Percentiles rank a stretch among this genome's conserved stretches.
Conservation (phyloP, 169 alveolate genomes). For the Theileria luwenshuni region DNA sequence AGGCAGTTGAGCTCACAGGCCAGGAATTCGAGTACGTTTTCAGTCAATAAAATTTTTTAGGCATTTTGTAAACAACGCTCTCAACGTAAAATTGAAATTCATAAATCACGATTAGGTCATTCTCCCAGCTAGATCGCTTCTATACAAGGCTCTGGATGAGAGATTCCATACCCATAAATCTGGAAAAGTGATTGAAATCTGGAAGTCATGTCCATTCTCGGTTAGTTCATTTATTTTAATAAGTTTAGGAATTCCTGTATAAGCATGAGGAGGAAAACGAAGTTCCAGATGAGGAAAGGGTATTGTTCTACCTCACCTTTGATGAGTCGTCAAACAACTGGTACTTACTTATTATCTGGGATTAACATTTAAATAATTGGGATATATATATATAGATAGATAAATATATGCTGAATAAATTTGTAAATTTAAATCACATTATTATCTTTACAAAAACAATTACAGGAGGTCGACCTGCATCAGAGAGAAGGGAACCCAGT, state of each 20-base stretch:
- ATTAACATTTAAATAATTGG: too few relatives aligned
- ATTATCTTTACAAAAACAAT: too few relatives aligned
- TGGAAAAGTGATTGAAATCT: slow-evolving; percentile 72
- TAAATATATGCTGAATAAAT: too few relatives aligned
- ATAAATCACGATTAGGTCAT: slow-evolving; percentile 60
- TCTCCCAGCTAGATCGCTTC: slow-evolving; percentile 61
- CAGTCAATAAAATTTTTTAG: neutral
- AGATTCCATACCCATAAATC: slow-evolving; percentile 74
- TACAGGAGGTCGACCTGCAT: slow-evolving; percentile 66
- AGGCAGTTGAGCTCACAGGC: slow-evolving; percentile 53
- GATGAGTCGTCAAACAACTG: slow-evolving; percentile 56
- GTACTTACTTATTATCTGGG: slow-evolving; percentile 13
- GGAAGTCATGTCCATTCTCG: slow-evolving; percentile 73
- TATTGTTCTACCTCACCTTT: slow-evolving; percentile 59
- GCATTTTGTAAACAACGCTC: slow-evolving; percentile 75
- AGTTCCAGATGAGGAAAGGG: slow-evolving; percentile 49
- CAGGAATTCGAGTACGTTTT: slow-evolving; percentile 46
- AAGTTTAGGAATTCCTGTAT: slow-evolving; percentile 55
- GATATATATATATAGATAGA: too few relatives aligned
- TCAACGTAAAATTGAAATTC: slow-evolving; percentile 69
- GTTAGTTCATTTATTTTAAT: slow-evolving; percentile 10
- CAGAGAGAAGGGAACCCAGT: slow-evolving; percentile 62
- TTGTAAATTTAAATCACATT: too few relatives aligned
- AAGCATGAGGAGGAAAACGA: slow-evolving; percentile 62
- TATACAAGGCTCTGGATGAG: slow-evolving; percentile 59